Percentiles rank a stretch among this genome's conserved stretches.
phyloP scores from a whole-genome alignment of 345 rosid species.

The Clausena lansium region DNA sequence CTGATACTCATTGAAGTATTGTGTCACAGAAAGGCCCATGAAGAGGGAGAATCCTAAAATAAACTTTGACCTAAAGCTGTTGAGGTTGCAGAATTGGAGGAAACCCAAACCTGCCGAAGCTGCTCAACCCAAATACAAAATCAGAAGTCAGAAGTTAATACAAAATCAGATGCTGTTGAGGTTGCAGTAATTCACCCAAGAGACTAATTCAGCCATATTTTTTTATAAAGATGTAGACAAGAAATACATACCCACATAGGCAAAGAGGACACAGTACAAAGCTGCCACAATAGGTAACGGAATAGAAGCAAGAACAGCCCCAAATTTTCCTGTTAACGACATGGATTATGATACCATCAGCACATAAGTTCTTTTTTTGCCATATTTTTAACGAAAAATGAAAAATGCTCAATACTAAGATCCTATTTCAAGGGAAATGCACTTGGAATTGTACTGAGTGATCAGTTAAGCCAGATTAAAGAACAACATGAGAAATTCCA shows the following conservation, averaged over 20 bases:
- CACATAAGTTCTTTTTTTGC: background rate
- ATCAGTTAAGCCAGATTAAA: background rate
- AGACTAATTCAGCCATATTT: background rate
- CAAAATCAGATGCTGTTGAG: background rate
- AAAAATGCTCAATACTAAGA: background rate
- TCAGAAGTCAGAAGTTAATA: background rate
- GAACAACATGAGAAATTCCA: background rate
- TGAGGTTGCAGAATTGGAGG: conserved; percentile 84
- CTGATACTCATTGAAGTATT: conserved; percentile 68
- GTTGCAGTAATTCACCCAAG: background rate
- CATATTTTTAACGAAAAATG: background rate
- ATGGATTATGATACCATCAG: background rate
- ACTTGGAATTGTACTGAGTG: background rate
- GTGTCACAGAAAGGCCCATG: conserved; percentile 79
- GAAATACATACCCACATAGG: conserved; percentile 71
- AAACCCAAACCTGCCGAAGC: conserved; percentile 80
- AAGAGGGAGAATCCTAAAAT: conserved; percentile 79
- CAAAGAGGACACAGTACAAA: conserved; percentile 75
- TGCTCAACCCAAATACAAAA: conserved; percentile 35
- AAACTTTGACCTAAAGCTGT: conserved; percentile 83
- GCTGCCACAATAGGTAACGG: conserved; percentile 86
- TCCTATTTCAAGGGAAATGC: background rate
- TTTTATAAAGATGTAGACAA: conserved; percentile 1
- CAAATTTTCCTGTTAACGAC: conserved; percentile 68
- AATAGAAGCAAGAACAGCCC: conserved; percentile 90